A percentile compares a stretch with the other conserved stretches of the same genome.
Evolutionary conservation across 441 rosid species (phyloP).

Genomic region (Viola pubescens): DNA sequence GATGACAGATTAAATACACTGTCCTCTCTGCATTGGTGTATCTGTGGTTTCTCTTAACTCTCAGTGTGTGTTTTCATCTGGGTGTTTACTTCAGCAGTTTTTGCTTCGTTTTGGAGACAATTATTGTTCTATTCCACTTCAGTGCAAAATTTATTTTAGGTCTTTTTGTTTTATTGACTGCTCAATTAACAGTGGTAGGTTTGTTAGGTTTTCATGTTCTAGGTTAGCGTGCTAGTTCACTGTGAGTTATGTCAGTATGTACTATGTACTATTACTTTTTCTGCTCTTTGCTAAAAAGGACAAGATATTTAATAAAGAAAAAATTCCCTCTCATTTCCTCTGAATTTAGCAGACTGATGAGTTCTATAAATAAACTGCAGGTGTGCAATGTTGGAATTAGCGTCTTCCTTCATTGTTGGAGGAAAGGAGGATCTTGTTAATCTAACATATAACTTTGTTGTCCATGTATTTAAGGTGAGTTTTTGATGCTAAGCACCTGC

Average conservation of each 20-base stretch:
- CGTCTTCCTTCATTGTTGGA: conserved; percentile 68
- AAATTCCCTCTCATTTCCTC: not conserved
- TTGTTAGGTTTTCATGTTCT: not conserved
- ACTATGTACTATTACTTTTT: no score
- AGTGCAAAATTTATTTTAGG: conserved; percentile 1
- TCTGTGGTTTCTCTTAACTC: no score
- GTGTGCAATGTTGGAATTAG: conserved; percentile 55
- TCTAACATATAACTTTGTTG: conserved; percentile 52
- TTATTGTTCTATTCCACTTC: not conserved
- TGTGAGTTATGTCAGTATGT: no score
- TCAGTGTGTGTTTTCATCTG: no score
- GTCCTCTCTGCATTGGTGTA: not conserved
- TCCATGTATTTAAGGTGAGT: conserved; percentile 49
- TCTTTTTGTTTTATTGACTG: not conserved
- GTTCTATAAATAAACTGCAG: conserved; percentile 30
- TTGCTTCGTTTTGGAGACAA: no score
- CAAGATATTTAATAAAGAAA: no score
- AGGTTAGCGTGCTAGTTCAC: not conserved
- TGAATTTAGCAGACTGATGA: not conserved
- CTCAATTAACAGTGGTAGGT: not conserved
- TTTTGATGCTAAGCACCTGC: not conserved
- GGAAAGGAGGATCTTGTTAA: conserved; percentile 64
- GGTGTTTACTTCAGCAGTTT: no score
- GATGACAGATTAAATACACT: not conserved
- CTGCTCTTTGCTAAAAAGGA: no score